Percentiles rank a stretch among this genome's conserved stretches.
These are phyloP conservation scores for Entophlyctis luteolus DNA, from an alignment of 192 early-diverging fungal genomes.

Conservation along the genomic window DNA sequence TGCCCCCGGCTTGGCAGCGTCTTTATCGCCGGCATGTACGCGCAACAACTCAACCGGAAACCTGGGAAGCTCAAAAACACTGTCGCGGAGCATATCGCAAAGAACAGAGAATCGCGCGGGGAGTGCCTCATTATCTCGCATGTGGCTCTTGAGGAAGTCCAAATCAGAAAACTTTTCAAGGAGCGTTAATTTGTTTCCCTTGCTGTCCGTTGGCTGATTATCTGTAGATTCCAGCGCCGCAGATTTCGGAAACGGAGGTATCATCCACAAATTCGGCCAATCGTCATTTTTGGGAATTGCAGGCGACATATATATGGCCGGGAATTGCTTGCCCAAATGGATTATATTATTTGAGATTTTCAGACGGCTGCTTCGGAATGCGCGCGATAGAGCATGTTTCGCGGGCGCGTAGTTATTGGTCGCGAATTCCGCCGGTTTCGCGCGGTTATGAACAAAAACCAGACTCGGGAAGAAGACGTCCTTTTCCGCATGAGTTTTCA, in stretches of 20 bases:
- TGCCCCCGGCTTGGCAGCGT: not conserved
- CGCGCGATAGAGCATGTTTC: not conserved
- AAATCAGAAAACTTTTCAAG: not conserved
- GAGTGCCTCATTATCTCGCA: not conserved
- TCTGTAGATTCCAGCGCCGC: not conserved
- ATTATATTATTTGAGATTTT: not conserved
- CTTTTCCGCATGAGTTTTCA: not conserved
- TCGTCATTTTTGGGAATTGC: not conserved
- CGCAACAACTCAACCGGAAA: constrained; percentile 14
- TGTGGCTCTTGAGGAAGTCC: not conserved
- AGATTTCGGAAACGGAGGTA: constrained; percentile 1
- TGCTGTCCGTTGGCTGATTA: not conserved
- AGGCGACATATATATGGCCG: not conserved
- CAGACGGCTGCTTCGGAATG: constrained; percentile 14
- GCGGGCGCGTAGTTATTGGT: not conserved
- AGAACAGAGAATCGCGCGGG: constrained; percentile 17
- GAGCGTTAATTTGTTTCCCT: not conserved
- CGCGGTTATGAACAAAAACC: constrained; percentile 22
- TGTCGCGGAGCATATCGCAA: constrained; percentile 15
- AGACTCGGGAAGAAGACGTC: constrained; percentile 23
- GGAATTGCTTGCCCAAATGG: not conserved
- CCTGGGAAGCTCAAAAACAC: constrained; percentile 13
- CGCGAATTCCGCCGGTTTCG: constrained; percentile 21
- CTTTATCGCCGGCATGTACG: too few species aligned
- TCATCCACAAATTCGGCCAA: constrained; percentile 20